Conservation (phyloP, 257 asterid genomes). For the Verbena officinalis region DNA sequence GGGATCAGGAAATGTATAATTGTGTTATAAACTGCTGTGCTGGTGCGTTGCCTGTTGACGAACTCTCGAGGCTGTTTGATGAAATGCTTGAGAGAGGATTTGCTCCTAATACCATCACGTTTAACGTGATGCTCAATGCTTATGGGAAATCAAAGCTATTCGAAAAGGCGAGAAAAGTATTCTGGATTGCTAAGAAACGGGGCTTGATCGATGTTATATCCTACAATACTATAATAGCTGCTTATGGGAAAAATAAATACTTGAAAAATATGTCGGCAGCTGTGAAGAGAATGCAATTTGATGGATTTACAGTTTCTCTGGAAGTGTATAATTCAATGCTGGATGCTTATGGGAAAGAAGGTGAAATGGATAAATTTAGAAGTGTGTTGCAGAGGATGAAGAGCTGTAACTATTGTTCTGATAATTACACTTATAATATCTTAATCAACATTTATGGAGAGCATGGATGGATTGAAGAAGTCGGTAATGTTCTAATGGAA, state of each 20-base stretch:
- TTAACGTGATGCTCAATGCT: conserved; percentile 78
- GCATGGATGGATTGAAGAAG: conserved; percentile 84
- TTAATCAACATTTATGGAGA: conserved; percentile 81
- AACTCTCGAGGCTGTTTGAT: conserved; percentile 77
- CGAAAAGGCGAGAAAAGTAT: conserved; percentile 64
- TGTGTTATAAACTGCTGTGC: conserved; percentile 92
- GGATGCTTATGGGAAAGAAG: conserved; percentile 93
- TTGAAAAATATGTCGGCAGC: conserved; percentile 75
- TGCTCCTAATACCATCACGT: conserved; percentile 64
- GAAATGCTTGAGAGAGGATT: conserved; percentile 81
- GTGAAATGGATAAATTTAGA: conserved; percentile 86
- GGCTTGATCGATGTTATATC: conserved; percentile 73
- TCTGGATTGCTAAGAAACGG: conserved; percentile 68
- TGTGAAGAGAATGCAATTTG: conserved; percentile 70
- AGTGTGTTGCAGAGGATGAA: conserved; percentile 73
- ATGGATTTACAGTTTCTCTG: conserved; percentile 83
- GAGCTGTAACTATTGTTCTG: conserved; percentile 62
- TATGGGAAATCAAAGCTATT: conserved; percentile 80
- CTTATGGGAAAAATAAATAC: conserved; percentile 74
- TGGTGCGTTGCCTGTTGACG: conserved; percentile 83
- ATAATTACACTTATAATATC: conserved; percentile 70
- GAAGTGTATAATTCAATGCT: conserved; percentile 91
- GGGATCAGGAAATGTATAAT: conserved; percentile 96
- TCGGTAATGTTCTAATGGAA: conserved; percentile 51
- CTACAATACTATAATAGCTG: conserved; percentile 85